Conservation (phyloP, 352 stramenopile genomes). For the Pythium vanterpoolii region DNA sequence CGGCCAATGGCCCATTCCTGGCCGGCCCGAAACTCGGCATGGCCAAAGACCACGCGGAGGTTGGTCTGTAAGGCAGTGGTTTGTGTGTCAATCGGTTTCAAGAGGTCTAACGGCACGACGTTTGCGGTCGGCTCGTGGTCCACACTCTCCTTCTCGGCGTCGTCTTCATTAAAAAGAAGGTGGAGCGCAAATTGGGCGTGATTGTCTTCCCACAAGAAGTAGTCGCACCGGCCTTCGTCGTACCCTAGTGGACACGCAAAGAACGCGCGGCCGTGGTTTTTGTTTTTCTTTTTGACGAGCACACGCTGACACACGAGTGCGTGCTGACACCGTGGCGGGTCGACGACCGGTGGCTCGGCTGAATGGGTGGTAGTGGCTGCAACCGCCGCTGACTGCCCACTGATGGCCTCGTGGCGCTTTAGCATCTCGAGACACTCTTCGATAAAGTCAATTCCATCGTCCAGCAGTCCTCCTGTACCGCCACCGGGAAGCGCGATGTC, state of each 20-base stretch:
- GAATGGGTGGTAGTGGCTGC: neutral
- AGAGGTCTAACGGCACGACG: constrained; percentile 53
- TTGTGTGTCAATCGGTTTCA: constrained; percentile 39
- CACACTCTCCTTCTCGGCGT: constrained; percentile 1
- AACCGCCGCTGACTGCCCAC: neutral
- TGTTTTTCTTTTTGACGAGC: constrained; percentile 84
- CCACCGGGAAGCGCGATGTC: constrained; percentile 1
- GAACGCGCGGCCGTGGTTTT: constrained; percentile 70
- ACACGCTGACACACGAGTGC: constrained; percentile 51
- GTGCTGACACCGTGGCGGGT: constrained; percentile 63
- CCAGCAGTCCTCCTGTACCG: constrained; percentile 19
- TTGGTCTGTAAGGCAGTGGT: constrained; percentile 59
- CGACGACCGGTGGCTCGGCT: neutral
- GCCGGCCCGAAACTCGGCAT: constrained; percentile 70
- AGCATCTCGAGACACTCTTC: constrained; percentile 72
- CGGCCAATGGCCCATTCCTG: constrained; percentile 85
- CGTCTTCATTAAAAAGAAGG: constrained; percentile 31
- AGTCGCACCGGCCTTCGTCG: constrained; percentile 81
- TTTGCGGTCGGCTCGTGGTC: constrained; percentile 17
- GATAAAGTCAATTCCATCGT: constrained; percentile 77
- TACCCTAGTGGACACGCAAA: constrained; percentile 67
- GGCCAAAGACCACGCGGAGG: constrained; percentile 82
- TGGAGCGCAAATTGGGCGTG: constrained; percentile 60
- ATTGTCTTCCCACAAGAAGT: constrained; percentile 84
- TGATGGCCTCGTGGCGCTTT: neutral